These are phyloP conservation scores for Monosporascus cannonballus DNA, from an alignment of 2,329 filamentous ascomycete genomes.

Conservation along the genomic window DNA sequence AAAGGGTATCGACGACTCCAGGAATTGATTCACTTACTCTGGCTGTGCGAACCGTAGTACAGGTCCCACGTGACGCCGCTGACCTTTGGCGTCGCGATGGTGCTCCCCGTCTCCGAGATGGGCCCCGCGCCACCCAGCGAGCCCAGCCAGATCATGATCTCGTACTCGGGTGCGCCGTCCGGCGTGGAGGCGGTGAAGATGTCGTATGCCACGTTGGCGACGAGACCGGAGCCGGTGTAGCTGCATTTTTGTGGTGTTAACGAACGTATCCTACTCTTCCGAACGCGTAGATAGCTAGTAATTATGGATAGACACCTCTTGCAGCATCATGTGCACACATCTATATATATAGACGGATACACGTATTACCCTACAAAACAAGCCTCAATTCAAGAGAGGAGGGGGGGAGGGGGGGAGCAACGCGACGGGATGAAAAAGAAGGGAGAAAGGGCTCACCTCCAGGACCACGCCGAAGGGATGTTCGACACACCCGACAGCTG, in stretches of 20 bases:
- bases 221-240: conserved; percentile 41
- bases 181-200: conserved; percentile 45
- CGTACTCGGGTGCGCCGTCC: conserved; percentile 44
- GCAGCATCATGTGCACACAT: too few relatives aligned
- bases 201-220: conserved; percentile 55
- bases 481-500: conserved; percentile 28
- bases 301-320: too few relatives aligned
- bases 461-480: conserved; percentile 33
- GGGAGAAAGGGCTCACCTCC: conserved; percentile 23
- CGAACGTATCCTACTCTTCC: too few relatives aligned
- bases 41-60: conserved; percentile 49
- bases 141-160: conserved; percentile 40
- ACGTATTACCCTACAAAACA: not conserved
- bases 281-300: too few relatives aligned
- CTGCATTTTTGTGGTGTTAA: conserved; percentile 10
- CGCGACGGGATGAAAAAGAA: not conserved
- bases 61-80: conserved; percentile 47
- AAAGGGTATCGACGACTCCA: too few relatives aligned
- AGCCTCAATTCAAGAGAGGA: conserved; percentile 2
- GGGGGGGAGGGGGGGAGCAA: not conserved
- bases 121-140: conserved; percentile 22
- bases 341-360: too few relatives aligned
- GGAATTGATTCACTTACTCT: conserved; percentile 30
- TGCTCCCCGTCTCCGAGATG: conserved; percentile 37
- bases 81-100: conserved; percentile 47